Conservation (phyloP, 768 basidiomycete genomes). For the Cystobasidium tubakii region DNA sequence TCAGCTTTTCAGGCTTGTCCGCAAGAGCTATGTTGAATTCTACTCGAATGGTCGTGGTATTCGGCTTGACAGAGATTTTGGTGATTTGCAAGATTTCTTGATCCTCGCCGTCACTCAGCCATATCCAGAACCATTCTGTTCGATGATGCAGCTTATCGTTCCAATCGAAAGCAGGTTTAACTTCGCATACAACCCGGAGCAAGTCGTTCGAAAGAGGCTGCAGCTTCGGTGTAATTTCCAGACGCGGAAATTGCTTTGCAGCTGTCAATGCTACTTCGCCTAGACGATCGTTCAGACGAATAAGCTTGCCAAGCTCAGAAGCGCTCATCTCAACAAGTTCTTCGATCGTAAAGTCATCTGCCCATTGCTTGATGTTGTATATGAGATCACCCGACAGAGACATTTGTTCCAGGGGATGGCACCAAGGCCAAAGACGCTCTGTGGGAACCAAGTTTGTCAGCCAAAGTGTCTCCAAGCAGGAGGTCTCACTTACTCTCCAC, state of each 20-base stretch:
- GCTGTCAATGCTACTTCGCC: slow-evolving; percentile 71
- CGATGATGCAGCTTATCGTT: slow-evolving; percentile 65
- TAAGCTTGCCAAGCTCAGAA: slow-evolving; percentile 65
- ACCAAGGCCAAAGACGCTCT: slow-evolving; percentile 87
- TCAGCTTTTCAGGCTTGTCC: slow-evolving; percentile 61
- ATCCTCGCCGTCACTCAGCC: slow-evolving; percentile 84
- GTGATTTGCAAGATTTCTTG: slow-evolving; percentile 73
- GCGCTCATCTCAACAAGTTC: slow-evolving; percentile 67
- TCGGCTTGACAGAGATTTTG: slow-evolving; percentile 65
- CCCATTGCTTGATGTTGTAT: slow-evolving; percentile 70
- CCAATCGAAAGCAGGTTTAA: slow-evolving; percentile 73
- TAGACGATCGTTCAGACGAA: slow-evolving; percentile 79
- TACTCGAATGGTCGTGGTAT: slow-evolving; percentile 58
- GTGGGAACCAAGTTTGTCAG: slow-evolving; percentile 49
- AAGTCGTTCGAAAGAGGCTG: slow-evolving; percentile 79
- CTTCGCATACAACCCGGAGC: slow-evolving; percentile 64
- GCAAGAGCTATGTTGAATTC: slow-evolving; percentile 77
- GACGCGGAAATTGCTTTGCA: slow-evolving; percentile 76
- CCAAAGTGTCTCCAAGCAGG: too few species aligned
- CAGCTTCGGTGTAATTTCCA: slow-evolving; percentile 61
- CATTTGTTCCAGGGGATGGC: slow-evolving; percentile 78
- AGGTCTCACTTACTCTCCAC: slow-evolving; percentile 46
- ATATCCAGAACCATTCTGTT: slow-evolving; percentile 85
- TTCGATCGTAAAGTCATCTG: slow-evolving; percentile 68
- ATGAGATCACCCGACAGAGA: slow-evolving; percentile 69